Percentiles rank a stretch among this genome's conserved stretches.
Evolutionary conservation across 495 filamentous ascomycete genomes (phyloP).

Genomic region (Evansstolkia leycettana): DNA sequence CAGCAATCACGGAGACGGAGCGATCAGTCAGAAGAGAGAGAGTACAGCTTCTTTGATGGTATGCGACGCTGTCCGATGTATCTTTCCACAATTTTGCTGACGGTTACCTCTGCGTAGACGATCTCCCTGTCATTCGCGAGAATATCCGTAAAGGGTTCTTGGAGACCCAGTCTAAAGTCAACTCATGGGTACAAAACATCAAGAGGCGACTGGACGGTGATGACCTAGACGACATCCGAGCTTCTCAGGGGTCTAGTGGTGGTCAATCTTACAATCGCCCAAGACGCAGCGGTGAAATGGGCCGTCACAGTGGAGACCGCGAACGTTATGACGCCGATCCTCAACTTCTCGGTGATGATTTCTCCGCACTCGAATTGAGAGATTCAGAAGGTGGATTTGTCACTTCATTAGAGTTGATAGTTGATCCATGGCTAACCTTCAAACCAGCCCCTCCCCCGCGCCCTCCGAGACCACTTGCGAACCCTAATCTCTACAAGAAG

Average conservation of each 20-base stretch:
- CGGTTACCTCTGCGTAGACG: conserved; percentile 40
- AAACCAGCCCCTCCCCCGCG: conserved; percentile 35
- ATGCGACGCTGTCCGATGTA: conserved; percentile 1
- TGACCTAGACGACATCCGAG: conserved; percentile 43
- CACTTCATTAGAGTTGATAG: not conserved
- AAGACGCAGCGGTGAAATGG: conserved; percentile 44
- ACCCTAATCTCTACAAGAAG: conserved; percentile 68
- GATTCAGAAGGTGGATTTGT: conserved; percentile 51
- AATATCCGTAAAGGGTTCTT: conserved; percentile 91
- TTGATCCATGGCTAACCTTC: conserved; percentile 9
- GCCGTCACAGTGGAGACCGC: conserved; percentile 65
- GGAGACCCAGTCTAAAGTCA: conserved; percentile 88
- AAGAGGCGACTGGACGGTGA: conserved; percentile 88
- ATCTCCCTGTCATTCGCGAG: conserved; percentile 84
- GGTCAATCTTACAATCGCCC: conserved; percentile 23
- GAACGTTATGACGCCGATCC: conserved; percentile 95
- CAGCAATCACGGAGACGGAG: conserved; percentile 27
- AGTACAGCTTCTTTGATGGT: conserved; percentile 86
- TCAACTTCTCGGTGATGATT: conserved; percentile 78
- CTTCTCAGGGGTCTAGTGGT: conserved; percentile 34
- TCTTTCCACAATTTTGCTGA: conserved; percentile 6
- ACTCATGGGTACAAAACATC: conserved; percentile 78
- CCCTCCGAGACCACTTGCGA: conserved; percentile 55
- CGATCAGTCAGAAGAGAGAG: conserved; percentile 43
- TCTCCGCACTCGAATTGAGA: conserved; percentile 74